Conservation (phyloP, 345 rosid species). For the Psidium guajava region DNA sequence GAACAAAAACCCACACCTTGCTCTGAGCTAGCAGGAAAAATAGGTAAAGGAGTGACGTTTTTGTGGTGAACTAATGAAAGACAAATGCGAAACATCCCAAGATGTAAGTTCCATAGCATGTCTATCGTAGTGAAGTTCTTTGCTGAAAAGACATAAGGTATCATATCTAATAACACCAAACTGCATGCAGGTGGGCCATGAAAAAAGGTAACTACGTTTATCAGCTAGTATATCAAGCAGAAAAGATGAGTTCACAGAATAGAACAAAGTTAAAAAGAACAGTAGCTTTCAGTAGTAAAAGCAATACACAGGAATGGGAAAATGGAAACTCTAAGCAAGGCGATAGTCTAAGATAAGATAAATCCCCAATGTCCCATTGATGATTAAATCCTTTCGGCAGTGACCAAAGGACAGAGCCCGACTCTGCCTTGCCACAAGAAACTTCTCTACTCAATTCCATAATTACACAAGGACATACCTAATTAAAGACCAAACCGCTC, state of each 20-base stretch:
- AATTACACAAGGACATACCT: too few species aligned
- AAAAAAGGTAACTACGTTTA: neutral
- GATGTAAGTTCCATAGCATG: neutral
- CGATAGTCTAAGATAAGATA: neutral
- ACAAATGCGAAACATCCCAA: neutral
- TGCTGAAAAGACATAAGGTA: neutral
- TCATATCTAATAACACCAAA: neutral
- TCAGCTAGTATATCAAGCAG: neutral
- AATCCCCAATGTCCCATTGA: neutral
- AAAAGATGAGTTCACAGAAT: neutral
- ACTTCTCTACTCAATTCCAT: too few species aligned
- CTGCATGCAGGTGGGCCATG: neutral
- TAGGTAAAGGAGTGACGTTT: neutral
- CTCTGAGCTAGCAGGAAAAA: neutral
- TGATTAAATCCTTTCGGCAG: neutral
- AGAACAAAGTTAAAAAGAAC: neutral
- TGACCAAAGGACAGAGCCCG: neutral
- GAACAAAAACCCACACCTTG: neutral
- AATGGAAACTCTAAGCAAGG: neutral
- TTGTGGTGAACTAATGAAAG: neutral
- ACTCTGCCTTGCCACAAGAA: too few species aligned
- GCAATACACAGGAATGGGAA: too few species aligned
- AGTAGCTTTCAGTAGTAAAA: neutral
- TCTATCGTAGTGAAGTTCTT: neutral
- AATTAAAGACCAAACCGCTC: too few species aligned